phyloP scores from a whole-genome alignment of 23 red algal species.

The Gracilariopsis chorda region DNA sequence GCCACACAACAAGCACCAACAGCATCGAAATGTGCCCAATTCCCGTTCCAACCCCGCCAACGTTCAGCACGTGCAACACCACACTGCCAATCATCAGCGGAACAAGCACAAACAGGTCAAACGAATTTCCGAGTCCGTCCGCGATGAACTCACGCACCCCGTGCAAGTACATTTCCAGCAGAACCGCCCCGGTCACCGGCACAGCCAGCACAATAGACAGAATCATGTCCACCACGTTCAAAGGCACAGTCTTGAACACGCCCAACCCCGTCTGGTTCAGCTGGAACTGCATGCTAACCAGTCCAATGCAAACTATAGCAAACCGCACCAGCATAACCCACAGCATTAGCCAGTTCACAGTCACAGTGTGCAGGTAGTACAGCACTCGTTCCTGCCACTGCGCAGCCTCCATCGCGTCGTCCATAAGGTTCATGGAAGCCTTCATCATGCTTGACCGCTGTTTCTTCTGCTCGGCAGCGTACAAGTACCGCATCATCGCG shows the following conservation, averaged over 20 bases:
- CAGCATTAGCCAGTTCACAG: conserved; percentile 57
- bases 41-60: conserved; percentile 24
- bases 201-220: conserved; percentile 22
- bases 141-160: conserved; percentile 25
- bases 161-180: conserved; percentile 59
- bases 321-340: conserved; percentile 67
- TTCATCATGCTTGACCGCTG: conserved; percentile 31
- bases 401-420: conserved; percentile 50
- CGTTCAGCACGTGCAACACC: conserved; percentile 28
- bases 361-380: conserved; percentile 73
- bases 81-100: conserved; percentile 33
- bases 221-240: conserved; percentile 38
- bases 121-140: conserved; percentile 48
- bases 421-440: conserved; percentile 62
- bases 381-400: conserved; percentile 53
- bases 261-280: conserved; percentile 39
- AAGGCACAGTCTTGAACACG: conserved; percentile 17
- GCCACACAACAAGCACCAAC: conserved; percentile 56
- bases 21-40: conserved; percentile 32
- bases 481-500: conserved; percentile 71
- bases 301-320: conserved; percentile 34
- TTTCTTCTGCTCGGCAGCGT: conserved; percentile 28
- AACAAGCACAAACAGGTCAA: conserved; percentile 67
- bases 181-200: conserved; percentile 56
- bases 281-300: conserved; percentile 20